Conservation (phyloP, 805 yeast genomes). For the Lipomyces chichibuensis region DNA sequence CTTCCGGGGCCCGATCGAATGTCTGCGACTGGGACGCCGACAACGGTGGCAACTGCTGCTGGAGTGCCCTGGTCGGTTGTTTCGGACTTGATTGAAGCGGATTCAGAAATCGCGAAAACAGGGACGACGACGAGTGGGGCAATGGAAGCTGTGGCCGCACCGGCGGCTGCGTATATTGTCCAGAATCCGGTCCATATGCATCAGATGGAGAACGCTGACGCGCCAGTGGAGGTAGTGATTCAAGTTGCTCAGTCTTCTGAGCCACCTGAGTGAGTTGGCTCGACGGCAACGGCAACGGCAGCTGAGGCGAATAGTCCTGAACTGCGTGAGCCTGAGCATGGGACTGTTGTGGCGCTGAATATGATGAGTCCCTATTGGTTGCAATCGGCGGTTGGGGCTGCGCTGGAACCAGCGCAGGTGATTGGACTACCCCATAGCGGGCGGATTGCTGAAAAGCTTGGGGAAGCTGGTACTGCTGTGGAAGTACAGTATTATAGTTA, state of each 20-base stretch:
- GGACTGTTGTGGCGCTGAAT: background rate
- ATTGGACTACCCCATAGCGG: background rate
- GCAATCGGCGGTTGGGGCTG: background rate
- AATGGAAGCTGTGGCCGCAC: slow-evolving; percentile 3
- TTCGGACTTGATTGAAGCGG: background rate
- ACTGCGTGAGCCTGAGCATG: background rate
- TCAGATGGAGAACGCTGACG: background rate
- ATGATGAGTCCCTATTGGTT: background rate
- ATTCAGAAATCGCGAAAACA: slow-evolving; percentile 4
- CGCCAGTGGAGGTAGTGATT: background rate
- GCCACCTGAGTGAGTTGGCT: background rate
- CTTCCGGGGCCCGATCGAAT: background rate
- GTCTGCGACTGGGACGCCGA: background rate
- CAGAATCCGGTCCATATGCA: background rate
- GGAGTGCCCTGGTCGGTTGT: background rate
- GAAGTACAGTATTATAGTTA: background rate
- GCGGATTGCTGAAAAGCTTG: background rate
- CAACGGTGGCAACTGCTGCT: slow-evolving; percentile 2
- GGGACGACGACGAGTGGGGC: slow-evolving; percentile 1
- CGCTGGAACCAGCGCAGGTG: background rate
- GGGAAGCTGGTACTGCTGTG: background rate
- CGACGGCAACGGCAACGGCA: background rate
- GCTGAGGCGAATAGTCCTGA: background rate
- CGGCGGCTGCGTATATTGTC: background rate
- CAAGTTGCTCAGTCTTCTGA: background rate